A percentile compares a stretch with the other conserved stretches of the same genome.
These are phyloP conservation scores for Candida stauntonica DNA, from an alignment of 805 yeast genomes.

Conservation along the genomic window DNA sequence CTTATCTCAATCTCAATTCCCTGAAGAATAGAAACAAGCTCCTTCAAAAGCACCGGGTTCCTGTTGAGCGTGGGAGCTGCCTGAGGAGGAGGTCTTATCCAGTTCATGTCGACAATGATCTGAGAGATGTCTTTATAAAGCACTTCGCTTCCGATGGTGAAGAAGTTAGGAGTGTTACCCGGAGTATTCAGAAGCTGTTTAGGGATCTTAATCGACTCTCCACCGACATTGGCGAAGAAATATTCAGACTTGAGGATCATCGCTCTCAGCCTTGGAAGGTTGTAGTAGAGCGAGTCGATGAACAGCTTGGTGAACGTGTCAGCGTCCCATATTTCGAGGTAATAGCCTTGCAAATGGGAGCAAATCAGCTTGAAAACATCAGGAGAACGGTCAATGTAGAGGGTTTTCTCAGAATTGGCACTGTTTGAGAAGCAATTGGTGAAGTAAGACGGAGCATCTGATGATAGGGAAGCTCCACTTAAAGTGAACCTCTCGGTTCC, in stretches of 20 bases:
- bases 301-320: conserved; percentile 57
- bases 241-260: conserved; percentile 49
- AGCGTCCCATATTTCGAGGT: conserved; percentile 54
- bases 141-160: conserved; percentile 56
- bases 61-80: conserved; percentile 46
- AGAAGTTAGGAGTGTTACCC: conserved; percentile 78
- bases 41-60: conserved; percentile 15
- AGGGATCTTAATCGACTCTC: conserved; percentile 54
- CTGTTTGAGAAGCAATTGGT: conserved; percentile 57
- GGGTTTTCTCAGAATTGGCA: conserved; percentile 33
- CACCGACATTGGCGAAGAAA: conserved; percentile 54
- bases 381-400: conserved; percentile 75
- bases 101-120: conserved; percentile 32
- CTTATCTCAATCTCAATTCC: conserved; percentile 48
- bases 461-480: conserved; percentile 78
- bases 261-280: conserved; percentile 51
- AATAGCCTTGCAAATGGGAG: conserved; percentile 78
- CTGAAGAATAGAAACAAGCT: conserved; percentile 46
- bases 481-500: conserved; percentile 59
- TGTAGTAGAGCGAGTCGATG: conserved; percentile 70
- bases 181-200: conserved; percentile 46
- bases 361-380: conserved; percentile 61
- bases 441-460: conserved; percentile 86
- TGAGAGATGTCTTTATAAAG: conserved; percentile 47
- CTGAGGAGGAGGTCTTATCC: conserved; percentile 77